A percentile compares a stretch with the other conserved stretches of the same genome.
Conservation (phyloP, 768 basidiomycete species). For the Xerocomellus intermedius region DNA sequence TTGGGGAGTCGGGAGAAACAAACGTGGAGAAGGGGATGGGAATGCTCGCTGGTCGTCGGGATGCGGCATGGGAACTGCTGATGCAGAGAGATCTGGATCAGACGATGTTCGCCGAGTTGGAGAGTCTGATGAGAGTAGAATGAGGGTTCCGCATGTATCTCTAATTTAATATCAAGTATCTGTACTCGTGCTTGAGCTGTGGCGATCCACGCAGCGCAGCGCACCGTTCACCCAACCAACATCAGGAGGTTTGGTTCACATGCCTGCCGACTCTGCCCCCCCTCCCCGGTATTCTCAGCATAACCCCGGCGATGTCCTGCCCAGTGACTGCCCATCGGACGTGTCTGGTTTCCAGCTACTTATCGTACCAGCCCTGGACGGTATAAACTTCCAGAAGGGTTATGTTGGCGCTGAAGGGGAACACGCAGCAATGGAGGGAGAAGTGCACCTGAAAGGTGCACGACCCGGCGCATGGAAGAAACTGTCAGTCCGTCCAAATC, state of each 20-base stretch:
- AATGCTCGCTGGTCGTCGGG: conserved; percentile 68
- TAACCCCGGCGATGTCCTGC: conserved; percentile 29
- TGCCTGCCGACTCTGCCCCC: conserved; percentile 44
- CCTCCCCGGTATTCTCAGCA: conserved; percentile 64
- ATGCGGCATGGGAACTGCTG: conserved; percentile 68
- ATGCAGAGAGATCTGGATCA: conserved; percentile 72
- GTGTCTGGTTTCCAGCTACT: conserved; percentile 57
- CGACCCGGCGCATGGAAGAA: conserved; percentile 57
- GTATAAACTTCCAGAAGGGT: conserved; percentile 81
- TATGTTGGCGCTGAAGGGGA: conserved; percentile 83
- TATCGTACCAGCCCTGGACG: conserved; percentile 67
- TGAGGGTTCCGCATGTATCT: conserved; percentile 25
- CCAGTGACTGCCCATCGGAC: conserved; percentile 17
- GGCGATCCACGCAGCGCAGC: conserved; percentile 6
- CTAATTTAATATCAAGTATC: conserved; percentile 12
- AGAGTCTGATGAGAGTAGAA: conserved; percentile 72
- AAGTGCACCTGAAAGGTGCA: conserved; percentile 78
- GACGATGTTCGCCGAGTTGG: conserved; percentile 73
- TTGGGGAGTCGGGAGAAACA: conserved; percentile 68
- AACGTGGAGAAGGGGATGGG: conserved; percentile 72
- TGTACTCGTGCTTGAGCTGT: conserved; percentile 4
- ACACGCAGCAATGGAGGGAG: conserved; percentile 81
- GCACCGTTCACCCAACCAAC: conserved; percentile 1
- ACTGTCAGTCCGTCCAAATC: conserved; percentile 54
- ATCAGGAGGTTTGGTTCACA: conserved; percentile 5